These are phyloP conservation scores for Escallonia herrerae DNA, from an alignment of 129 eudicot genomes.

Conservation along the genomic window DNA sequence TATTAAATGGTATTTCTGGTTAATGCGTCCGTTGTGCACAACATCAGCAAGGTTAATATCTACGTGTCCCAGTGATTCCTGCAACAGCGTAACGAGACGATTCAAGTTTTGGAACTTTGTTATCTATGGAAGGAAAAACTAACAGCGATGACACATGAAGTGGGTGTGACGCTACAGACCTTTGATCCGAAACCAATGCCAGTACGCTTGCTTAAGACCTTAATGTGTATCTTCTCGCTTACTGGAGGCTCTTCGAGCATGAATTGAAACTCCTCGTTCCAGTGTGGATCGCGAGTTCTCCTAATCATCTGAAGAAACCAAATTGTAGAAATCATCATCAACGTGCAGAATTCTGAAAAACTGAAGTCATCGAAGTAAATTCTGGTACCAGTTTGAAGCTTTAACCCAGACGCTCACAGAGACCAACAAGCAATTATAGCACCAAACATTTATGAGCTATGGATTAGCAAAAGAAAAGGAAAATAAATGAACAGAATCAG, in stretches of 20 bases:
- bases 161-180: conserved; percentile 23
- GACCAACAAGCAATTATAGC: no score
- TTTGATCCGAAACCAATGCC: conserved; percentile 55
- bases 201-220: conserved; percentile 61
- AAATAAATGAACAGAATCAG: no score
- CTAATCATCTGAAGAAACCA: conserved; percentile 41
- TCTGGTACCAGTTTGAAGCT: no score
- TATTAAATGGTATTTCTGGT: conserved; percentile 74
- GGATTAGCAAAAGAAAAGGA: no score
- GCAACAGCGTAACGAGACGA: background rate
- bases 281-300: conserved; percentile 65
- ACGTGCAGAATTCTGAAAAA: background rate
- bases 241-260: conserved; percentile 83
- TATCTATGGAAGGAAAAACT: background rate
- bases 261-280: conserved; percentile 89
- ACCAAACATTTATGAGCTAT: no score
- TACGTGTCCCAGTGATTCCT: conserved; percentile 84
- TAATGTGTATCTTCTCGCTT: conserved; percentile 57
- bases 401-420: no score
- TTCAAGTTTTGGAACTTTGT: background rate
- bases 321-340: background rate
- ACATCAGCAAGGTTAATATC: conserved; percentile 76
- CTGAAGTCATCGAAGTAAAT: no score
- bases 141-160: background rate
- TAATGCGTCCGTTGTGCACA: conserved; percentile 73